These are phyloP conservation scores for Ustilago trichophora DNA, from an alignment of 1,284 basidiomycete species.

Conservation along the genomic window DNA sequence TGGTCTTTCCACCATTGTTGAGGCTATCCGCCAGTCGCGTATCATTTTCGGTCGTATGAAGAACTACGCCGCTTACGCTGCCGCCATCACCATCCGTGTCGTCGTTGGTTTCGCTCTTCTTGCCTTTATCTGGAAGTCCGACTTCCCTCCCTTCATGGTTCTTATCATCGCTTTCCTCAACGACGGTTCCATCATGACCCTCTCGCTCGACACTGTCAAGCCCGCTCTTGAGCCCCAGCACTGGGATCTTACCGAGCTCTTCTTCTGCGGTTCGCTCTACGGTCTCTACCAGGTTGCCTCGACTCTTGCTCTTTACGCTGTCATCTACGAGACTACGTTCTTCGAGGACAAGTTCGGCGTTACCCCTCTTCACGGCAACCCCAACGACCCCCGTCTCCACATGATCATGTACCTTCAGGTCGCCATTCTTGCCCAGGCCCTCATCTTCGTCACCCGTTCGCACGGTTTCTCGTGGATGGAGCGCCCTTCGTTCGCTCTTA, in stretches of 20 bases:
- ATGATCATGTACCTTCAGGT: conserved; percentile 87
- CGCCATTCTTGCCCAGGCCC: conserved; percentile 95
- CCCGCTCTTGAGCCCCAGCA: conserved; percentile 86
- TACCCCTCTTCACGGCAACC: conserved; percentile 66
- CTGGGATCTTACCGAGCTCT: conserved; percentile 96
- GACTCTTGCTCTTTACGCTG: conserved; percentile 75
- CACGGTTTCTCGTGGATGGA: conserved; percentile 99
- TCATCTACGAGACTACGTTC: conserved; percentile 87
- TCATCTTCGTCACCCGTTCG: conserved; percentile 96
- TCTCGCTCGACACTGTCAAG: conserved; percentile 94
- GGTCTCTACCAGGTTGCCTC: conserved; percentile 90
- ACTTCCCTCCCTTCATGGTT: conserved; percentile 99
- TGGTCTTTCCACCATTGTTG: conserved; percentile 94
- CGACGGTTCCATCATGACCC: conserved; percentile 97
- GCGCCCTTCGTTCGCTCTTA: conserved; percentile 86
- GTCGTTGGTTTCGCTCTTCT: conserved; percentile 96
- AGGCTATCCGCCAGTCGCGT: conserved; percentile 93
- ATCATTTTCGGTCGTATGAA: conserved; percentile 97
- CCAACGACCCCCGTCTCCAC: conserved; percentile 69
- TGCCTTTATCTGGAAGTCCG: conserved; percentile 93
- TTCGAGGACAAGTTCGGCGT: conserved; percentile 89
- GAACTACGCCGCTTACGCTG: conserved; percentile 87
- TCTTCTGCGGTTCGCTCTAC: conserved; percentile 92
- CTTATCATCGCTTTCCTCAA: conserved; percentile 96
- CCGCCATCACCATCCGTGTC: conserved; percentile 96